A percentile compares a stretch with the other conserved stretches of the same genome.
Evolutionary conservation across 768 basidiomycete genomes (phyloP).

Genomic region (Botryobasidium botryosum): DNA sequence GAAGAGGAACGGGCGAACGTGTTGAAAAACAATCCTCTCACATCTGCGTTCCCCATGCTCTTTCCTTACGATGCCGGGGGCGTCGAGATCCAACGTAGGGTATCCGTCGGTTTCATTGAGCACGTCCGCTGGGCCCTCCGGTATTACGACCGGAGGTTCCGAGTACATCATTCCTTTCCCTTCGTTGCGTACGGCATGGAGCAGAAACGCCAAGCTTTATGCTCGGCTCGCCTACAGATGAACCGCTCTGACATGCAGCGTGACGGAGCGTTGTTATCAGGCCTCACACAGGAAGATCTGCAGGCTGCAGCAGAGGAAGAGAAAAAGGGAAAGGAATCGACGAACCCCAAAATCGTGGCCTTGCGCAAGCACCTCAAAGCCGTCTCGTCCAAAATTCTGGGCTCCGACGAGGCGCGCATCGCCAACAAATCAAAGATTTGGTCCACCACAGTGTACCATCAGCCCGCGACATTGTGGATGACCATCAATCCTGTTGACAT

Average conservation of each 20-base stretch:
- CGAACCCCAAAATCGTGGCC: not conserved
- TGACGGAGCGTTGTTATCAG: constrained; percentile 7
- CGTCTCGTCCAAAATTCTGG: not conserved
- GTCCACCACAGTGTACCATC: constrained; percentile 17
- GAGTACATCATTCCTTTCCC: not conserved
- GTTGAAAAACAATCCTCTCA: constrained; percentile 7
- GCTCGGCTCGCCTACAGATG: constrained; percentile 23
- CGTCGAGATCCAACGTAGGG: constrained; percentile 5
- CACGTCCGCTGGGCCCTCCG: not conserved
- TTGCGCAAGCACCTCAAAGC: not conserved
- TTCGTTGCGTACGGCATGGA: constrained; percentile 2
- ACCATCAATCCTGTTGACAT: constrained; percentile 28
- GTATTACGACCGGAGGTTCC: not conserved
- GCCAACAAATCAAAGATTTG: not conserved
- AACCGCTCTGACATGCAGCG: constrained; percentile 13
- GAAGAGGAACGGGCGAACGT: not conserved
- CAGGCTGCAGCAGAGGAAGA: not conserved
- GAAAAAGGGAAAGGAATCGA: not conserved
- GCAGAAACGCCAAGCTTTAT: not conserved
- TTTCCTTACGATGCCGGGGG: constrained; percentile 14
- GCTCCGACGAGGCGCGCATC: not conserved
- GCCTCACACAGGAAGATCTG: not conserved
- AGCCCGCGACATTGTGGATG: constrained; percentile 25
- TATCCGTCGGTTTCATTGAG: not conserved
- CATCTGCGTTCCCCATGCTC: constrained; percentile 12